A percentile compares a stretch with the other conserved stretches of the same genome.
Conservation (phyloP, 2,329 filamentous ascomycete species). For the Alternaria incomplexa region DNA sequence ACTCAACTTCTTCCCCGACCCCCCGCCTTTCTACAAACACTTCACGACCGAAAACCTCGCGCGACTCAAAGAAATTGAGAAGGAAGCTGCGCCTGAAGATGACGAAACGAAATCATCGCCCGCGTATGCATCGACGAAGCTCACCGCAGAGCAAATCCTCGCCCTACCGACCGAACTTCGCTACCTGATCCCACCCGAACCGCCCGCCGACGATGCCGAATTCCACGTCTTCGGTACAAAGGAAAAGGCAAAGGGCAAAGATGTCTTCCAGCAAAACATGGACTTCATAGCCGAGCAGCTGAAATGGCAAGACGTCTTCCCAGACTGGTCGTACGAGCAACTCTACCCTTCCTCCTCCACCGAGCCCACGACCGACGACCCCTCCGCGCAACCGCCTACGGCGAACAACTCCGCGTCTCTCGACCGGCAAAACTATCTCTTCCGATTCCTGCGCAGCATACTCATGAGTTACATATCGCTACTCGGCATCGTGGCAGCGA, state of each 20-base stretch:
- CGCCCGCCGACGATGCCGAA: conserved; percentile 67
- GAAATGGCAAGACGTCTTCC: conserved; percentile 59
- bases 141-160: conserved; percentile 37
- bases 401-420: conserved; percentile 56
- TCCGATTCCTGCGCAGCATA: conserved; percentile 80
- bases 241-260: conserved; percentile 51
- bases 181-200: conserved; percentile 80
- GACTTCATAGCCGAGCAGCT: conserved; percentile 36
- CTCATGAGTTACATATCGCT: conserved; percentile 90
- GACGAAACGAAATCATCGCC: conserved; percentile 13
- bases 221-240: conserved; percentile 77
- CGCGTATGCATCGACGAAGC: not conserved
- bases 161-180: conserved; percentile 73
- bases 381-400: not conserved
- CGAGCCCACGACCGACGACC: conserved; percentile 32
- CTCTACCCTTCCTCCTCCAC: conserved; percentile 61
- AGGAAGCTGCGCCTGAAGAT: conserved; percentile 29
- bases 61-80: conserved; percentile 61
- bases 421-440: conserved; percentile 67
- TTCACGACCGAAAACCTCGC: conserved; percentile 80
- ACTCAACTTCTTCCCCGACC: conserved; percentile 71
- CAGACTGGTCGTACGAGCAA: conserved; percentile 73
- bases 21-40: conserved; percentile 87
- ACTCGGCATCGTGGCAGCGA: conserved; percentile 70
- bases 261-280: conserved; percentile 35